Evolutionary conservation across 805 yeast genomes (phyloP), one percentile per base, ranked within the genome.

Genomic region (Millerozyma acaciae): DNA sequence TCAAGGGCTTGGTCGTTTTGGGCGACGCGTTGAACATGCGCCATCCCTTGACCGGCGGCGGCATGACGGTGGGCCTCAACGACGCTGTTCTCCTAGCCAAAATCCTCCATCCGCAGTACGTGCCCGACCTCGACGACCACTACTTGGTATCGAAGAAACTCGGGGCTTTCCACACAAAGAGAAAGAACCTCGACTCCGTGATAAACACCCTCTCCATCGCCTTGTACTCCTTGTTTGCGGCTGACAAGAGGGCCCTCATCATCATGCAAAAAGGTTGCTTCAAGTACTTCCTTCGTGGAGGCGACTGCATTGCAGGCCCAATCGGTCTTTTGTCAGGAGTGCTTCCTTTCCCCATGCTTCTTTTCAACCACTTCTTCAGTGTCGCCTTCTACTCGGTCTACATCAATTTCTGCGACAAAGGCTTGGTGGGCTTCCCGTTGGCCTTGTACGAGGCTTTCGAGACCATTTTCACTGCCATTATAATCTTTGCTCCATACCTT

Each of bases 1-100:
- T 38, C 10, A 69, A 76, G 26, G 98, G 98, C 8, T 64, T 87
- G 29, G 68, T 93, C 22, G 71, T 90, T 45, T 54, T 93, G 21
- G 98, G 98, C 30, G 98, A 93, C 57, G 85, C 98, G 2, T 70
- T 89, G 47, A 93, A 93, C 58, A 93, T 93, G 97, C 75, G 98
- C 56, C 98, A 93, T 57, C 98, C 98, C 17, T 73, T 93, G 40
- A 93, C 97, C 1, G 98, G 98, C 33, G 98, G 98, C 43, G 98
- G 98, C 40, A 93, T 93, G 98, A 88, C 97, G 16, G 98, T 93
- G 26, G 97, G 96, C 2, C 66, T 93, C 39, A 84, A 80, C 53
- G 98, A 93, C 58, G 84, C 86, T 4, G 82, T 73, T 0, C 54
- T 84, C 21, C 68, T 88, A 28, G 77, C 84, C 13, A 71, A 74